phyloP scores from a whole-genome alignment of 83 land plant species.

The Thuja plicata region DNA sequence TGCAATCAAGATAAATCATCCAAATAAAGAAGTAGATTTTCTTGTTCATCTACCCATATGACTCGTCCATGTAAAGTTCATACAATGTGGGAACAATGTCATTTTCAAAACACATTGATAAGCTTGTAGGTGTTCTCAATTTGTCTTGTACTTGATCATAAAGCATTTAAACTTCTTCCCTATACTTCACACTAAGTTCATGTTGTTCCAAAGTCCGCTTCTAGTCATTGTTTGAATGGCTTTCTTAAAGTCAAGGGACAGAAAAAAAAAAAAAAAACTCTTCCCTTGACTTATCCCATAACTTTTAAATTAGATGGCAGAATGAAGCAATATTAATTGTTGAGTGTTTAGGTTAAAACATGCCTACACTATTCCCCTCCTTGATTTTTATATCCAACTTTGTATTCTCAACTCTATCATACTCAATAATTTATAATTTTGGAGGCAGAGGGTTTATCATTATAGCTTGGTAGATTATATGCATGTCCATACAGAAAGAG shows the following conservation, averaged over 20 bases:
- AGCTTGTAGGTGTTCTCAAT: background rate
- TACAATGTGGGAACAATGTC: background rate
- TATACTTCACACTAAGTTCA: background rate
- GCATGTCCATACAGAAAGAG: background rate
- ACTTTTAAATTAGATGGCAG: background rate
- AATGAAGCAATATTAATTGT: background rate
- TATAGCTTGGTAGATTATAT: background rate
- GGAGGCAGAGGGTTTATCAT: background rate
- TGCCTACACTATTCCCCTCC: background rate
- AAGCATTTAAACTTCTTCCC: background rate
- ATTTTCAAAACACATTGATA: background rate
- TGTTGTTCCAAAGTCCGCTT: too few relatives aligned
- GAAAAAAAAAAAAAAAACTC: background rate
- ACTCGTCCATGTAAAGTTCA: background rate
- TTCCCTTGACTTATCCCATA: background rate
- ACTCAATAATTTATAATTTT: background rate
- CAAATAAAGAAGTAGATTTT: background rate
- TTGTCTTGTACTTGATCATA: background rate
- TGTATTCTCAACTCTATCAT: background rate
- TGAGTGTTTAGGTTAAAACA: background rate
- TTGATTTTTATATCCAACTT: background rate
- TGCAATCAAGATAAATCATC: background rate
- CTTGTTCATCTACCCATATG: background rate
- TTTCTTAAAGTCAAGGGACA: background rate
- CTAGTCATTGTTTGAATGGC: background rate